Conservation (phyloP, 2,329 filamentous ascomycete species). For the Stagonosporopsis vannaccii region DNA sequence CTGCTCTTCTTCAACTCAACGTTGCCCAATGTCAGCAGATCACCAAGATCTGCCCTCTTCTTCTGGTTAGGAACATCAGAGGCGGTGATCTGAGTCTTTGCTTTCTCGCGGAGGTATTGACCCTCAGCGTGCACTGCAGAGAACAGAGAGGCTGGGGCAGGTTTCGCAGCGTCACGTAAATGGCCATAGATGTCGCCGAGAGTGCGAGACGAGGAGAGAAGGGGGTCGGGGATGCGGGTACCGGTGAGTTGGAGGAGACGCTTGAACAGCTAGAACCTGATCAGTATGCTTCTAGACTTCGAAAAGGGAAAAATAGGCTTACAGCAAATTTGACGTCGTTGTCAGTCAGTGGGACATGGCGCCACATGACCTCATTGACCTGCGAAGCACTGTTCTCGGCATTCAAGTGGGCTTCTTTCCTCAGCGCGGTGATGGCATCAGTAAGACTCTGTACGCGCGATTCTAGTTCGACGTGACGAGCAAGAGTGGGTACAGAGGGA, state of each 20-base stretch:
- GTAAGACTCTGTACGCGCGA: conserved; percentile 23
- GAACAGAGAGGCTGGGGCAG: conserved; percentile 64
- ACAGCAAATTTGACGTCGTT: conserved; percentile 46
- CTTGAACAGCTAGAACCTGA: conserved; percentile 72
- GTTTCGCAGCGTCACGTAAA: conserved; percentile 45
- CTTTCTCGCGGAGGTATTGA: conserved; percentile 27
- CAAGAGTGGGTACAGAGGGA: conserved; percentile 8
- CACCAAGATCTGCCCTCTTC: conserved; percentile 29
- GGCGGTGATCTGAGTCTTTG: neutral
- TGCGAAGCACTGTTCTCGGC: conserved; percentile 14
- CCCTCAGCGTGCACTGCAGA: conserved; percentile 59
- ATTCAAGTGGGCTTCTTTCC: conserved; percentile 21
- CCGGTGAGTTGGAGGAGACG: conserved; percentile 83
- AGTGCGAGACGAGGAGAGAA: conserved; percentile 56
- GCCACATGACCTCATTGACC: conserved; percentile 33
- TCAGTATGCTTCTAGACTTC: neutral
- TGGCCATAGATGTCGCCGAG: conserved; percentile 49
- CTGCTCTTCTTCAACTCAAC: conserved; percentile 71
- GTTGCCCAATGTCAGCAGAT: conserved; percentile 59
- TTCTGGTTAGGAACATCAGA: neutral
- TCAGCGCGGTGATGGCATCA: conserved; percentile 24
- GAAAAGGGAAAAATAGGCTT: conserved; percentile 21
- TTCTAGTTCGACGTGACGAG: conserved; percentile 24
- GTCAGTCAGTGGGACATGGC: conserved; percentile 37
- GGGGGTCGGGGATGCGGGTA: conserved; percentile 74